A percentile compares a stretch with the other conserved stretches of the same genome.
These are phyloP conservation scores for Gentiana straminea DNA, from an alignment of 257 asterid genomes.

Conservation along the genomic window DNA sequence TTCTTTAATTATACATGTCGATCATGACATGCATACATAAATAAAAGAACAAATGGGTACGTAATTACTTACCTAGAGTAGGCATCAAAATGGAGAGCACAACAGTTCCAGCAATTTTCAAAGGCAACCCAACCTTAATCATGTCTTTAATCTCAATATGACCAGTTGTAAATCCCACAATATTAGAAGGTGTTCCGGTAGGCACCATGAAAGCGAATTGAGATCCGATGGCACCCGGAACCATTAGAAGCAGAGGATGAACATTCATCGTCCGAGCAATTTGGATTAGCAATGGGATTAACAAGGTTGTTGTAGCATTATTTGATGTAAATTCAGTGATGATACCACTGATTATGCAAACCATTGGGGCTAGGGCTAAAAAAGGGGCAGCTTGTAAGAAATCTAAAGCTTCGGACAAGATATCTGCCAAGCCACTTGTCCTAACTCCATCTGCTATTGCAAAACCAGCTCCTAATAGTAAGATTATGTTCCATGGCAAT, in stretches of 20 bases:
- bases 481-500: slow-evolving; percentile 72
- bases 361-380: slow-evolving; percentile 68
- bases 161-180: slow-evolving; percentile 78
- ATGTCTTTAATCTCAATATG: slow-evolving; percentile 63
- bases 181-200: slow-evolving; percentile 77
- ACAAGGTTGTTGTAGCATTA: slow-evolving; percentile 65
- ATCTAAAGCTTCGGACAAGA: slow-evolving; percentile 37
- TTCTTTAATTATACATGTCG: too few species aligned
- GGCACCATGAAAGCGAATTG: slow-evolving; percentile 67
- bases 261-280: slow-evolving; percentile 46
- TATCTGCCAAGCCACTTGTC: slow-evolving; percentile 71
- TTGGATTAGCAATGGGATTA: slow-evolving; percentile 59
- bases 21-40: too few species aligned
- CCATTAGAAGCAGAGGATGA: slow-evolving; percentile 62
- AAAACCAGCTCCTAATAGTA: slow-evolving; percentile 81
- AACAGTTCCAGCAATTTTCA: slow-evolving; percentile 46
- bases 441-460: slow-evolving; percentile 88
- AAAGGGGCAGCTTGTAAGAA: slow-evolving; percentile 57
- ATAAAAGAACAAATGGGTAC: background rate
- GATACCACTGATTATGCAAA: slow-evolving; percentile 43
- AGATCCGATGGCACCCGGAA: slow-evolving; percentile 73
- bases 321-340: slow-evolving; percentile 86
- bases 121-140: slow-evolving; percentile 49
- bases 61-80: slow-evolving; percentile 49
- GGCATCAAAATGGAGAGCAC: slow-evolving; percentile 71